Base-by-base conservation (phyloP, 2,329 filamentous ascomycete genomes). In the Diplodia seriata region DNA sequence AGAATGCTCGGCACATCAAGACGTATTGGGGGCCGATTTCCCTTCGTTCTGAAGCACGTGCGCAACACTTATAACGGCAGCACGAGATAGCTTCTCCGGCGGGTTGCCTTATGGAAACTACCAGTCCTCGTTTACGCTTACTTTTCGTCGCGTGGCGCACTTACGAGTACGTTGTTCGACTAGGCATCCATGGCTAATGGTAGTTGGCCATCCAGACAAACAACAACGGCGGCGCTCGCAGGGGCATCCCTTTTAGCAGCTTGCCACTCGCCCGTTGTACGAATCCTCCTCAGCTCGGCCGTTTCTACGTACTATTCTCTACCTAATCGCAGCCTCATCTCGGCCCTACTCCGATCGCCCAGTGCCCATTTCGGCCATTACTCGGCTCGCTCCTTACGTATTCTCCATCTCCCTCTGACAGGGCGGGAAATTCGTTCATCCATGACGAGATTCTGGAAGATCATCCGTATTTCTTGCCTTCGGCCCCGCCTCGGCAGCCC, bases 291-390 rank as follows among this genome's bases (percentile, higher is more conserved):
- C 50, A 53, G 50, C 50, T n/a, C 8, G 23, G 23, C 23, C 23
- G 18, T 29, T 47, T 43, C 40, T 18, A 43, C 40, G 40, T n/a
- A 43, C 15, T 18, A n/a, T 18, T 18, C 43, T 47, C n/a, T 11
- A 47, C 43, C n/a, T 29, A 14, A 53, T 53, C 26, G 23, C 50
- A 18, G 14, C 50, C 29, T 53, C 23, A 53, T 29, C 50, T 53
- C 50, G 50, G 50, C 50, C 50, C 50, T 53, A 53, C 50, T 53
- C 26, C 26, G 50, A 26, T 53, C 50, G 50, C 23, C 50, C 50
- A 53, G 31, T 31, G 20, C 8, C 43, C 43, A 20, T 47, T 20
- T 47, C 43, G 43, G 43, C 43, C 43, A 20, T 47, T 47, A 47
- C 43, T 47, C 43, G 43, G 43, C 18, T 9, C n/a, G 2, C 43